Conservation (phyloP, 768 basidiomycete species). For the Tulasnella sp. region DNA sequence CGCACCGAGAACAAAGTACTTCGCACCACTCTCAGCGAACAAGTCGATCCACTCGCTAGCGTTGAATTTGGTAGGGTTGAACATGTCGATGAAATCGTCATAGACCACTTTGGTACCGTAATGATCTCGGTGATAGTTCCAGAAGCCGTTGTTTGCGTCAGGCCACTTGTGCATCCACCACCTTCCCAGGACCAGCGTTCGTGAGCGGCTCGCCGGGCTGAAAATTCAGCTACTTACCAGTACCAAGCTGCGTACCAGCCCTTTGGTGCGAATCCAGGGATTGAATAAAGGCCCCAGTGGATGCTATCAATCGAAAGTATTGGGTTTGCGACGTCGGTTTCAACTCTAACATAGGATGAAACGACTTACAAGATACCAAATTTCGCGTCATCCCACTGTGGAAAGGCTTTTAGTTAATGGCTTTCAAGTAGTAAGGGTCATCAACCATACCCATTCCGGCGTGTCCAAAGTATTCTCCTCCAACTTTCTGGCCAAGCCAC, state of each 20-base stretch:
- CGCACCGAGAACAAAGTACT: slow-evolving; percentile 53
- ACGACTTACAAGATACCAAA: slow-evolving; percentile 47
- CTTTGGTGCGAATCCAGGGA: slow-evolving; percentile 26
- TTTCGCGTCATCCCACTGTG: slow-evolving; percentile 46
- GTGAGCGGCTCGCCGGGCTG: not conserved
- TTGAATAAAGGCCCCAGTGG: slow-evolving; percentile 35
- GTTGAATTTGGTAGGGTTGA: slow-evolving; percentile 47
- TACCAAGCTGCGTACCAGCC: slow-evolving; percentile 50
- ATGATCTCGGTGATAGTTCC: slow-evolving; percentile 43
- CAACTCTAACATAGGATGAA: not conserved
- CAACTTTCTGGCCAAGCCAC: not conserved
- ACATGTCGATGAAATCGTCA: slow-evolving; percentile 52
- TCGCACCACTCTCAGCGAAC: slow-evolving; percentile 50
- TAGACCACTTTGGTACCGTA: slow-evolving; percentile 44
- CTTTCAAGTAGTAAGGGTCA: not conserved
- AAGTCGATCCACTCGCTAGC: slow-evolving; percentile 49
- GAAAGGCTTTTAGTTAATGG: not conserved
- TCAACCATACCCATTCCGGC: slow-evolving; percentile 45
- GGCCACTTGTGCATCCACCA: slow-evolving; percentile 37
- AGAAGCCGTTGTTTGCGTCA: slow-evolving; percentile 36
- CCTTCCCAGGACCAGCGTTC: slow-evolving; percentile 25
- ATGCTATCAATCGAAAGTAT: slow-evolving; percentile 30
- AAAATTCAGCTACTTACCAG: slow-evolving; percentile 32
- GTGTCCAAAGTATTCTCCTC: slow-evolving; percentile 33
- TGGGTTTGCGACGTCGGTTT: not conserved